Evolutionary conservation across 2,329 filamentous ascomycete species (phyloP), one percentile per base, ranked within the genome.

Genomic region (Escovopsis sp.): DNA sequence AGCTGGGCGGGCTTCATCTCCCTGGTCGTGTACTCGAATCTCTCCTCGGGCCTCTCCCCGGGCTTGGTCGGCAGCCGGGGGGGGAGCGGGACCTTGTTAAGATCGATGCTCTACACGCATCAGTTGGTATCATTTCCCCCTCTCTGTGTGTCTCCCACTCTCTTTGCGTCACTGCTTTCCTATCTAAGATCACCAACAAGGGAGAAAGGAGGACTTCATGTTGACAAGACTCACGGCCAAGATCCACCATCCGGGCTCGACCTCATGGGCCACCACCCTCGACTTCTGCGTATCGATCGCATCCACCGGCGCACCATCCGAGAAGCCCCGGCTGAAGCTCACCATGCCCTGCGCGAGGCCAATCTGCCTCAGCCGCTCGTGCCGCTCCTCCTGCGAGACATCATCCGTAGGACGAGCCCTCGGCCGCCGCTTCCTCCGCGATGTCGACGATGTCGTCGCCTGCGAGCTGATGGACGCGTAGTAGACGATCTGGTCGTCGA

Each of bases 281-380:
- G 79, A 76, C 62, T 83, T 90, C 48, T 94, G 83, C 1, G 90
- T 96, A 51, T 98, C 90, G 40, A 98, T 78, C 9, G 76, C 76
- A 48, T 94, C 84, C 27, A 94, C 72, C 2, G 82, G 56, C 45
- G 77, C 68, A 39, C 78, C 83, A 41, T 74, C 70, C 2, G 87
- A 81, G 57, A 98, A 98, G 48, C 77, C 87, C 52, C 77, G 79
- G 48, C 83, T 82, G 61, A 98, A 98, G 53, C 78, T 82, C 39
- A 93, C 79, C 79, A 96, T 94, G 53, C 87, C 90, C 62, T 98
- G 90, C 28, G 90, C 90, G 43, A 98, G 73, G 27, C 90, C 90
- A 53, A 98, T 86, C 64, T 94, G 87, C 44, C 90, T 74, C 48
- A 96, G 64, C 47, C 79, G 79, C 61, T 93, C 82, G 57, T 96